phyloP scores from a whole-genome alignment of 2,329 filamentous ascomycete species.

The Diaporthe ilicicola region DNA sequence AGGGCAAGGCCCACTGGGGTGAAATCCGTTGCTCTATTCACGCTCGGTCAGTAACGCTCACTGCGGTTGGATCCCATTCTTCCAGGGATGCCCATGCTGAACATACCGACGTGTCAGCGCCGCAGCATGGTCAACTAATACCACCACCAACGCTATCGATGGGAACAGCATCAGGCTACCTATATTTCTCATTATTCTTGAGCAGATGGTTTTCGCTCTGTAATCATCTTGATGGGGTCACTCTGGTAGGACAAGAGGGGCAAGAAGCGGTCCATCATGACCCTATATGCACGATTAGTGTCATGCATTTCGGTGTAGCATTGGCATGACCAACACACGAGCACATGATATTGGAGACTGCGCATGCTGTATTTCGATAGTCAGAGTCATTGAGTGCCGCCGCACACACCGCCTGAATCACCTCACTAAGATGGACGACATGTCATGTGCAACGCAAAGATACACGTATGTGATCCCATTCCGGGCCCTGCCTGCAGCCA shows the following conservation, averaged over 20 bases:
- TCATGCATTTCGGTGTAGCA: neutral
- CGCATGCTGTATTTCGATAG: neutral
- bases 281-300: neutral
- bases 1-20: neutral
- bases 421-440: neutral
- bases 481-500: accelerated
- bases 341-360: neutral
- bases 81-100: neutral
- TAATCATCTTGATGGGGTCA: no score
- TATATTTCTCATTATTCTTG: neutral
- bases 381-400: neutral
- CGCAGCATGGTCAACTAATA: neutral
- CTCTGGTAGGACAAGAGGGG: neutral
- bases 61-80: neutral
- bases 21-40: neutral
- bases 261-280: neutral
- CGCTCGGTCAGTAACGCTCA: neutral
- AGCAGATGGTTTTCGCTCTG: neutral
- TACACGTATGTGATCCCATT: no score
- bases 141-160: neutral
- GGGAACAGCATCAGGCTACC: neutral
- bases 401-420: neutral
- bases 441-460: no score
- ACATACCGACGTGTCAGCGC: neutral
- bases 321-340: neutral